A percentile compares a stretch with the other conserved stretches of the same genome.
phyloP scores from a whole-genome alignment of 441 rosid genomes.

The Populus hybrid region DNA sequence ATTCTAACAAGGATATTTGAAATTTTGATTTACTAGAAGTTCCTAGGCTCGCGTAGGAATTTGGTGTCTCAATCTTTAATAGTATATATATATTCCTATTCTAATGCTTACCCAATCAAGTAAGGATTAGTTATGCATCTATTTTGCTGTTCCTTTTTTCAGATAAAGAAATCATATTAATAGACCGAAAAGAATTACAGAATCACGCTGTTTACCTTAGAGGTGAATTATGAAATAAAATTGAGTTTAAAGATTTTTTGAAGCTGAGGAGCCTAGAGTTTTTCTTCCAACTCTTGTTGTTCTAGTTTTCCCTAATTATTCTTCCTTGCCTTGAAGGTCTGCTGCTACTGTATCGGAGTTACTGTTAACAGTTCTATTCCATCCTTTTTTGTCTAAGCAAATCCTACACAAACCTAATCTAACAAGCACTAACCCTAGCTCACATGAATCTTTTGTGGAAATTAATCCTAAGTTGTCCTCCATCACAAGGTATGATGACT shows the following conservation, averaged over 20 bases:
- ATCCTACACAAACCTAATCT: neutral
- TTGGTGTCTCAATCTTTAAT: neutral
- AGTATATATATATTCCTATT: neutral
- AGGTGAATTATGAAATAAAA: neutral
- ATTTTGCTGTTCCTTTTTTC: too few species aligned
- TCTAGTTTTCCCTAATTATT: neutral
- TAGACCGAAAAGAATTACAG: neutral
- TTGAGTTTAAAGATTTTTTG: neutral
- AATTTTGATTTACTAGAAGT: too few species aligned
- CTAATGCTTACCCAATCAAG: too few species aligned
- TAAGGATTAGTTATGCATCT: too few species aligned
- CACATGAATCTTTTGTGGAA: neutral
- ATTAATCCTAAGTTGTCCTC: neutral
- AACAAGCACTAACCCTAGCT: neutral
- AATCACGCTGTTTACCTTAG: neutral
- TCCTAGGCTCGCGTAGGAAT: neutral
- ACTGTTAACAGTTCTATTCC: neutral
- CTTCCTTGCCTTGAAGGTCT: neutral
- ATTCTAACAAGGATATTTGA: neutral
- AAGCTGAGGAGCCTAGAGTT: neutral
- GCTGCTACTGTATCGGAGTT: neutral
- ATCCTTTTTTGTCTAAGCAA: neutral
- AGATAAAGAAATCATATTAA: neutral
- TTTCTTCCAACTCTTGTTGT: neutral
- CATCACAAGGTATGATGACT: neutral